Percentiles rank a stretch among this genome's conserved stretches.
Evolutionary conservation across 1,139 yeast genomes (phyloP).

Genomic region (Lodderomyces orthopsilosis): DNA sequence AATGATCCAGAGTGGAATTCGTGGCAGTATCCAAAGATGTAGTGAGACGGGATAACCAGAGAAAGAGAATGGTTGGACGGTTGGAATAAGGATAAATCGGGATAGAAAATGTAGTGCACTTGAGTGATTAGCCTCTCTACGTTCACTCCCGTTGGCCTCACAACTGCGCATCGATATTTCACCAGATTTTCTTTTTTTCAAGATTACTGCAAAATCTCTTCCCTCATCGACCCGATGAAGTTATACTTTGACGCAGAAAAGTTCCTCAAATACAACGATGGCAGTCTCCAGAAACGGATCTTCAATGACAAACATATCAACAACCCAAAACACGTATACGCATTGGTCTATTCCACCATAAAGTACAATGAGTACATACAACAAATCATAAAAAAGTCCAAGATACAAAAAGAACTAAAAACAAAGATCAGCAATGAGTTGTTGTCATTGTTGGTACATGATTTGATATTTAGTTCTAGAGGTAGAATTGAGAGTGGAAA

Average conservation of each 20-base stretch:
- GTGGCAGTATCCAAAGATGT: neutral
- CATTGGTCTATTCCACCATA: constrained; percentile 74
- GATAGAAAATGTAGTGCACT: too few relatives aligned
- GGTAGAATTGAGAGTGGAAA: constrained; percentile 91
- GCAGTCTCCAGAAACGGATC: constrained; percentile 64
- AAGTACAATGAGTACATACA: constrained; percentile 63
- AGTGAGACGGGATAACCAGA: neutral
- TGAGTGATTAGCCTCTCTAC: too few relatives aligned
- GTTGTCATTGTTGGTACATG: constrained; percentile 72
- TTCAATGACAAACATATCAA: constrained; percentile 46
- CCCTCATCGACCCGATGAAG: constrained; percentile 38
- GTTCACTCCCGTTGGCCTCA: too few relatives aligned
- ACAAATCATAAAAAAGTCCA: constrained; percentile 62
- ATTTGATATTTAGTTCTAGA: constrained; percentile 67
- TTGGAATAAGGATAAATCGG: too few relatives aligned
- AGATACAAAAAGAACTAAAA: constrained; percentile 42
- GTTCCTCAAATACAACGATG: constrained; percentile 29
- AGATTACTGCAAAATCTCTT: too few relatives aligned
- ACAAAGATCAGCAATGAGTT: constrained; percentile 44
- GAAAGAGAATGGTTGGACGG: too few relatives aligned
- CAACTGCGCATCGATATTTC: too few relatives aligned
- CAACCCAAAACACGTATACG: constrained; percentile 77
- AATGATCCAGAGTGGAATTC: neutral
- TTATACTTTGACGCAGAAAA: constrained; percentile 62
- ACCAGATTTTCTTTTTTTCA: too few relatives aligned